These are phyloP conservation scores for Fraxinus sp. DNA, from an alignment of 305 asterid species.

Conservation along the genomic window DNA sequence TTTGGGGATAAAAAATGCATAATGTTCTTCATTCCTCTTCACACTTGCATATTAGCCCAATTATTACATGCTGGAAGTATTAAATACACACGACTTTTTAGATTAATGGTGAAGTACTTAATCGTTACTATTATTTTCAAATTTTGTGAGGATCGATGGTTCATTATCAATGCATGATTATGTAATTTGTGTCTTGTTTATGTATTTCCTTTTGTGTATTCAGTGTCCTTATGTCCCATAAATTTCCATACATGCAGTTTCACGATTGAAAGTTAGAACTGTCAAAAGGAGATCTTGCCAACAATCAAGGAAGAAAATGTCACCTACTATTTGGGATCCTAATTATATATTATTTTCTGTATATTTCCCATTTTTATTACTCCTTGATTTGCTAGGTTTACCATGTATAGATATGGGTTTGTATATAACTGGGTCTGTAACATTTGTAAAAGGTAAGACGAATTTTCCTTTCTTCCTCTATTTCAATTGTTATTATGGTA, in stretches of 20 bases:
- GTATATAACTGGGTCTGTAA: no score
- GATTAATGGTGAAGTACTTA: background rate
- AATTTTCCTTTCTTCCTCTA: no score
- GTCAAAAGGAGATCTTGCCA: no score
- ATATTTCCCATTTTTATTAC: no score
- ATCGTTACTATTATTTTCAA: no score
- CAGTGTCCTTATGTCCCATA: background rate
- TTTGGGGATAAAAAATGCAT: background rate
- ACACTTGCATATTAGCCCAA: background rate
- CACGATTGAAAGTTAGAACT: constrained; percentile 57
- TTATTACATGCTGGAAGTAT: background rate
- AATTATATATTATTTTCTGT: no score
- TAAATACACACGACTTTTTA: background rate
- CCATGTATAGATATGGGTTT: no score
- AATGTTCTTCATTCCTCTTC: background rate
- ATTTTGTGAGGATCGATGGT: background rate
- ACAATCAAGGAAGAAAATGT: no score
- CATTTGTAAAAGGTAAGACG: no score
- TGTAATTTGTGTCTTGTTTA: background rate
- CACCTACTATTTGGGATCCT: no score
- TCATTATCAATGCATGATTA: background rate
- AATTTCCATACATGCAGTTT: constrained; percentile 46
- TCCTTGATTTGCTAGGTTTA: no score
- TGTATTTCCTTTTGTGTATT: background rate
- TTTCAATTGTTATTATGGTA: no score